phyloP scores from a whole-genome alignment of 176 grass and related monocot species.

The Oryza nivara region DNA sequence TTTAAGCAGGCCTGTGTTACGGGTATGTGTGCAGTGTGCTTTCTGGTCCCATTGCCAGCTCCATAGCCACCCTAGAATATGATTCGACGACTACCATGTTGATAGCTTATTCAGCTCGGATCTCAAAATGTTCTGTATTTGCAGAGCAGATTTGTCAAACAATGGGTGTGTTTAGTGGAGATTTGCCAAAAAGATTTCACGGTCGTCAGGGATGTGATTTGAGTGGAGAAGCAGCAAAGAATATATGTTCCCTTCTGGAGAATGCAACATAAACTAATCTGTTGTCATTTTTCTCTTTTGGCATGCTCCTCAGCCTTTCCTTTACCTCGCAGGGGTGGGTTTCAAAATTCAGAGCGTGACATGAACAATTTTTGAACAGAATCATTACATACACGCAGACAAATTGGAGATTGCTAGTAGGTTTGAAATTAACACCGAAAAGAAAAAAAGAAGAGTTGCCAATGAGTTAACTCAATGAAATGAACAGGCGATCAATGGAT shows the following conservation, averaged over 20 bases:
- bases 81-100: background rate
- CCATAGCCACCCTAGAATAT: slow-evolving; percentile 22
- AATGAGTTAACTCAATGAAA: background rate
- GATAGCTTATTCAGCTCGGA: slow-evolving; percentile 21
- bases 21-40: background rate
- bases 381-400: background rate
- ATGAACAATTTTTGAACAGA: background rate
- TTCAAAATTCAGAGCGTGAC: background rate
- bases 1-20: background rate
- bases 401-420: background rate
- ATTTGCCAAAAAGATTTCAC: background rate
- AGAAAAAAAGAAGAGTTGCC: background rate
- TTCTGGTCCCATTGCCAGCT: slow-evolving; percentile 14
- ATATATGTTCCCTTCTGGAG: background rate
- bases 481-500: background rate
- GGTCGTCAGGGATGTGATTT: background rate
- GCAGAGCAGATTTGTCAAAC: slow-evolving; percentile 2
- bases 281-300: background rate
- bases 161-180: background rate
- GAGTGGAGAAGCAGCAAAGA: slow-evolving; percentile 29
- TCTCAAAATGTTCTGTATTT: slow-evolving; percentile 41
- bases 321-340: background rate
- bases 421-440: background rate
- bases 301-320: background rate
- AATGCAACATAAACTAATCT: background rate